Conservation (phyloP, 176 grass and related monocot genomes). For the Tillandsia leiboldiana region DNA sequence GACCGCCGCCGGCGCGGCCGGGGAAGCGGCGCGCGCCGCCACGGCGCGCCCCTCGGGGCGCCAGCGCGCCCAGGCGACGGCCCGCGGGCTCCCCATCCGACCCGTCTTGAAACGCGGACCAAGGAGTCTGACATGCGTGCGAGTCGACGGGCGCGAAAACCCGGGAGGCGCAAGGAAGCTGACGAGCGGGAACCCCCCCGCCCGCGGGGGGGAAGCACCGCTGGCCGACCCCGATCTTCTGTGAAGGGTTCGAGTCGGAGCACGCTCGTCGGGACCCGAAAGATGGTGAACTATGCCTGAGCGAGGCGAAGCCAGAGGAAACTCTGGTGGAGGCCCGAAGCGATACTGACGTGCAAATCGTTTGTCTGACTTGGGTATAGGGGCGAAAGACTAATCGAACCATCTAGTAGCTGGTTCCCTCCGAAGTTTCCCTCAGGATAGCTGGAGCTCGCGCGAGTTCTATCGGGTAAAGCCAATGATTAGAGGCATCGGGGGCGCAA, state of each 20-base stretch:
- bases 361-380: slow-evolving; percentile 47
- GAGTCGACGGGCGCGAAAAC: slow-evolving; percentile 15
- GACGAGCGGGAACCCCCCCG: too few relatives aligned
- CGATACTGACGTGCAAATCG: slow-evolving; percentile 53
- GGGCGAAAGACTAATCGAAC: slow-evolving; percentile 51
- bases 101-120: slow-evolving; percentile 37
- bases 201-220: too few relatives aligned
- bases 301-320: too few relatives aligned
- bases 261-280: slow-evolving; percentile 14
- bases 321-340: slow-evolving; percentile 38
- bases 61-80: slow-evolving; percentile 23
- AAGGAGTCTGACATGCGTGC: slow-evolving; percentile 26
- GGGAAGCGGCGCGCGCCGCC: background rate
- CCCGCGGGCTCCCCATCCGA: slow-evolving; percentile 27
- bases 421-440: slow-evolving; percentile 55
- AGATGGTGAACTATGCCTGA: background rate
- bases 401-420: slow-evolving; percentile 51
- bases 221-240: slow-evolving; percentile 33
- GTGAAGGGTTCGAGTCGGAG: slow-evolving; percentile 73
- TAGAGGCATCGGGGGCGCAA: slow-evolving; percentile 80
- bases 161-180: background rate
- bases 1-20: background rate
- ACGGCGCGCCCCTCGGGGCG: too few relatives aligned
- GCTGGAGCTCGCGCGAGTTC: slow-evolving; percentile 29
- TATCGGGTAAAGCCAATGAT: slow-evolving; percentile 73